Conservation (phyloP, 441 rosid genomes). For the Mallotus repandus region DNA sequence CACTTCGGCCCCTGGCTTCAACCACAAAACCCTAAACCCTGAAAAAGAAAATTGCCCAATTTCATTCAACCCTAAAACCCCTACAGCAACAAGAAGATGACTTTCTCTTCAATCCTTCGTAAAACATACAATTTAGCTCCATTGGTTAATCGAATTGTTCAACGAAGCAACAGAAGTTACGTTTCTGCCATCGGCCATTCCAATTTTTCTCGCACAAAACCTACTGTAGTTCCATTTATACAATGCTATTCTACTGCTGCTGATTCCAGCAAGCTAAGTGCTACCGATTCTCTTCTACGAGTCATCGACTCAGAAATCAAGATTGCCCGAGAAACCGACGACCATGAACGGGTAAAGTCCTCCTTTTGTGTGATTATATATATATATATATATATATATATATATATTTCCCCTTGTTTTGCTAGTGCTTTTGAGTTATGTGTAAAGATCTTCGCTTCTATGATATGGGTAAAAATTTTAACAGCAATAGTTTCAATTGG, state of each 20-base stretch:
- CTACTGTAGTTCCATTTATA: constrained; percentile 23
- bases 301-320: constrained; percentile 65
- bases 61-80: too few species aligned
- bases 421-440: too few species aligned
- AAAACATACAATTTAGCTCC: constrained; percentile 46
- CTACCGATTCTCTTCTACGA: constrained; percentile 54
- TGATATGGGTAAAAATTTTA: too few species aligned
- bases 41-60: too few species aligned
- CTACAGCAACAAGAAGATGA: constrained; percentile 36
- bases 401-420: too few species aligned
- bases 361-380: background rate
- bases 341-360: constrained; percentile 41
- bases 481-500: too few species aligned
- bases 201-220: background rate
- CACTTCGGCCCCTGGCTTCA: too few species aligned
- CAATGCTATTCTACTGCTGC: constrained; percentile 39
- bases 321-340: constrained; percentile 58
- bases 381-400: too few species aligned
- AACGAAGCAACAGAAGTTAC: constrained; percentile 29
- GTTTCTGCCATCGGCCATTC: constrained; percentile 24
- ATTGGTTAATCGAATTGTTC: constrained; percentile 38
- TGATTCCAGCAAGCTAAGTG: constrained; percentile 31
- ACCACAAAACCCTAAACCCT: too few species aligned
- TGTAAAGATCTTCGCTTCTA: too few species aligned
- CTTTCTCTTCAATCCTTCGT: constrained; percentile 47